Percentiles rank a stretch among this genome's conserved stretches.
phyloP scores from a whole-genome alignment of 441 rosid genomes.

The Populus trichocarpa region DNA sequence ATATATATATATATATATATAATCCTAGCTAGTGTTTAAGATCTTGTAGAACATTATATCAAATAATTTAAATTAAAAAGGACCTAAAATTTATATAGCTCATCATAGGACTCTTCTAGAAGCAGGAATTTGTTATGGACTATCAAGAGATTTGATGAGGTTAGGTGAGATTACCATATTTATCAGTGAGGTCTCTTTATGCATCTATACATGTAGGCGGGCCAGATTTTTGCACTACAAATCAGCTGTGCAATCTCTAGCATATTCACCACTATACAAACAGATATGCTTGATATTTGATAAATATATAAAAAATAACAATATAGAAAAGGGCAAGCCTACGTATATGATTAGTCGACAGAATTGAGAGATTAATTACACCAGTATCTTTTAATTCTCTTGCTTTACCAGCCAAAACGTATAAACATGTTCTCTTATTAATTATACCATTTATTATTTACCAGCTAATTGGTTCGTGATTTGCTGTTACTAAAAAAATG shows the following conservation, averaged over 20 bases:
- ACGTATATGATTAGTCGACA: too few species aligned
- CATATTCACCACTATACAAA: background rate
- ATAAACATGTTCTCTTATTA: too few species aligned
- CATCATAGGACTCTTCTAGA: slow-evolving; percentile 11
- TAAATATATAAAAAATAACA: background rate
- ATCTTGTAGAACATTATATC: too few species aligned
- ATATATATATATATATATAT: too few species aligned
- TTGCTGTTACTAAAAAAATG: too few species aligned
- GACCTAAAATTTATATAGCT: background rate
- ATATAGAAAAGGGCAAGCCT: background rate
- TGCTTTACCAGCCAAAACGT: too few species aligned
- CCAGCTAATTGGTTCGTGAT: too few species aligned
- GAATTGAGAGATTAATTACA: too few species aligned
- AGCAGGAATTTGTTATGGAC: background rate
- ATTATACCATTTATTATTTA: too few species aligned
- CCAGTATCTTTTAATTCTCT: too few species aligned
- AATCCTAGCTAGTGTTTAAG: too few species aligned
- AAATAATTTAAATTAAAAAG: too few species aligned
- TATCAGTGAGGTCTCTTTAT: background rate
- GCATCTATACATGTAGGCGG: background rate
- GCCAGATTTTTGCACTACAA: background rate
- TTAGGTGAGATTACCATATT: slow-evolving; percentile 13
- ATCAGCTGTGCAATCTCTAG: background rate
- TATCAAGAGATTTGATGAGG: slow-evolving; percentile 12
- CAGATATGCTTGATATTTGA: background rate